Conservation (phyloP, 345 rosid genomes). For the Fremontodendron californicum region DNA sequence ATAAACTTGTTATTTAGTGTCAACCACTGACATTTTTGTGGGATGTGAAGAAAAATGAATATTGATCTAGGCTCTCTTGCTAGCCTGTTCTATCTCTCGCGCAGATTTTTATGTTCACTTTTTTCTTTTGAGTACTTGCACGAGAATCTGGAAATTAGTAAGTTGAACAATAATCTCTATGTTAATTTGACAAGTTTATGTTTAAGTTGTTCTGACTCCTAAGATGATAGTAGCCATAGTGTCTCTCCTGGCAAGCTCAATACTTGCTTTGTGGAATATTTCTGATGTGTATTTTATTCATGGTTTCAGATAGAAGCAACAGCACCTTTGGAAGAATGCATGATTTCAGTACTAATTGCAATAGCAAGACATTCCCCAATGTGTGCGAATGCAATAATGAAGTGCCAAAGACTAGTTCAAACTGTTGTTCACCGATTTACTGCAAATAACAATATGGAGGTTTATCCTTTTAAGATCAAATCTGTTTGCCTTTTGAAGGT, state of each 20-base stretch:
- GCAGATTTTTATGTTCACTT: not conserved
- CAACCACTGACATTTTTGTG: not conserved
- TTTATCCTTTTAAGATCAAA: slow-evolving; percentile 53
- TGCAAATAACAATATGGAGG: slow-evolving; percentile 34
- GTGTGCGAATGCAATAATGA: slow-evolving; percentile 64
- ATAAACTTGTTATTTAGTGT: not conserved
- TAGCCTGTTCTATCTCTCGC: not conserved
- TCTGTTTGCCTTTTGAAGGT: slow-evolving; percentile 74
- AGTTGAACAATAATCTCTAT: not conserved
- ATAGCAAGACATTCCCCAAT: slow-evolving; percentile 90
- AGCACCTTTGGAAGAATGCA: slow-evolving; percentile 51
- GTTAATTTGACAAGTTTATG: not conserved
- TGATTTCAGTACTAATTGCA: slow-evolving; percentile 58
- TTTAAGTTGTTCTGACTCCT: not conserved
- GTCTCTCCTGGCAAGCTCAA: not conserved
- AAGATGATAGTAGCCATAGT: not conserved
- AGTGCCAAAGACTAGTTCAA: slow-evolving; percentile 67
- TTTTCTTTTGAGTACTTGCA: not conserved
- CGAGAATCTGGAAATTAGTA: not conserved
- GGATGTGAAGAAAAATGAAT: not conserved
- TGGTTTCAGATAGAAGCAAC: slow-evolving; percentile 56
- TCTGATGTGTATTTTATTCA: slow-evolving; percentile 11
- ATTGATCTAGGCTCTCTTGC: not conserved
- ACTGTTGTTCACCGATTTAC: slow-evolving; percentile 58
- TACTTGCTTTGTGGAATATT: slow-evolving; percentile 1